Percentiles rank a stretch among this genome's conserved stretches.
Conservation (phyloP, 129 eudicot genomes). For the Helianthus tuberosus region DNA sequence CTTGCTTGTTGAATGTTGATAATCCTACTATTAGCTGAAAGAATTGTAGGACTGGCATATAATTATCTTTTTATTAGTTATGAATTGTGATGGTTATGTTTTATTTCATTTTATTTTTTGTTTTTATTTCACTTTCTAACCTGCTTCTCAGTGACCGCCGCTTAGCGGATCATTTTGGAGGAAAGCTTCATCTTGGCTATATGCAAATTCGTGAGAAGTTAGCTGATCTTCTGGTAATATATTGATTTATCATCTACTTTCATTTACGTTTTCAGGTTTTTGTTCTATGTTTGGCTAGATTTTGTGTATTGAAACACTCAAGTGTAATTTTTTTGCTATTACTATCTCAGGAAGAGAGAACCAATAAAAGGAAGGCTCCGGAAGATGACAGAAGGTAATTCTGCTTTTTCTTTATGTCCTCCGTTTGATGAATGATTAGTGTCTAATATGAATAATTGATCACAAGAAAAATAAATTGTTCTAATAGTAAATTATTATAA, state of each 20-base stretch:
- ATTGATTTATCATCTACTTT: neutral
- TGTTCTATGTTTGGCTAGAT: conserved; percentile 13
- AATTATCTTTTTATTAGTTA: conserved; percentile 1
- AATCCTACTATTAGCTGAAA: conserved; percentile 61
- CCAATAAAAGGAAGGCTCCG: conserved; percentile 65
- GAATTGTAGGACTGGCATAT: conserved; percentile 29
- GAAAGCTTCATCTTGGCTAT: conserved; percentile 95
- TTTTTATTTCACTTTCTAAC: conserved; percentile 13
- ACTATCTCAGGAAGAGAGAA: conserved; percentile 83
- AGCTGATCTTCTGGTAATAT: conserved; percentile 80
- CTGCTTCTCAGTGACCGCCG: conserved; percentile 89
- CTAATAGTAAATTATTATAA: neutral
- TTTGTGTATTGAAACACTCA: neutral
- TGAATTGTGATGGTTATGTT: neutral
- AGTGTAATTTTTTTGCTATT: conserved; percentile 23
- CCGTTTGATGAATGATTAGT: neutral
- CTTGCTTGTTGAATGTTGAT: conserved; percentile 78
- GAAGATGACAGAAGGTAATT: conserved; percentile 87
- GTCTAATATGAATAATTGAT: too few species aligned
- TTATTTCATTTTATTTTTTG: conserved; percentile 4
- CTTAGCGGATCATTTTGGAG: conserved; percentile 99
- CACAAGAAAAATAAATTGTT: neutral
- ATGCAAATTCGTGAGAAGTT: conserved; percentile 98
- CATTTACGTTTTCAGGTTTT: neutral
- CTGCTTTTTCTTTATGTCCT: neutral